These are phyloP conservation scores for Fagus crenata DNA, from an alignment of 306 rosid genomes.

Conservation along the genomic window DNA sequence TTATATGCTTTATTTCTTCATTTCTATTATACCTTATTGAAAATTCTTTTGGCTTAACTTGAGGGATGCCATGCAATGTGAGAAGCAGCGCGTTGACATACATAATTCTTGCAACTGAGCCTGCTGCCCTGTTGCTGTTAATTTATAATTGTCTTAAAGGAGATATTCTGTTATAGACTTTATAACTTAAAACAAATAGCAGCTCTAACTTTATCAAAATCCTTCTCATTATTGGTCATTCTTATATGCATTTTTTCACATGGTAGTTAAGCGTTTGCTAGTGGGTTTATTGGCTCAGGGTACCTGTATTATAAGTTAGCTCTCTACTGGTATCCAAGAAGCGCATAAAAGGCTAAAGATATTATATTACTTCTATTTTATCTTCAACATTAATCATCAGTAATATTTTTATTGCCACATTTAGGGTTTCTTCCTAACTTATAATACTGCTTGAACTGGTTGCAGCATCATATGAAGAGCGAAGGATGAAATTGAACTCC, in stretches of 20 bases:
- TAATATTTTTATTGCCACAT: conserved; percentile 10
- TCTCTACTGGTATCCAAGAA: not conserved
- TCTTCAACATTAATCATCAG: not conserved
- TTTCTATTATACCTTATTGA: not conserved
- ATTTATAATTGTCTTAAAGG: not conserved
- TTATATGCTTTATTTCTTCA: not conserved
- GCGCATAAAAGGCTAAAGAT: not conserved
- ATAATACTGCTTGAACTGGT: conserved; percentile 29
- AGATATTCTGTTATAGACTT: too few relatives aligned
- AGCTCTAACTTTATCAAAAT: not conserved
- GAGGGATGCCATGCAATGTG: not conserved
- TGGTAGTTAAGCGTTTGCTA: not conserved
- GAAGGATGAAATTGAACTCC: conserved; percentile 60
- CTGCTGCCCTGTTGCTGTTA: not conserved
- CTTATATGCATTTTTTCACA: not conserved
- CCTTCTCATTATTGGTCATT: not conserved
- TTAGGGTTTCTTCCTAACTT: not conserved
- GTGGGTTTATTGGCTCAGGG: not conserved
- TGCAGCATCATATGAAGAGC: conserved; percentile 85
- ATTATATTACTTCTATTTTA: not conserved
- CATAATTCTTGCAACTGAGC: not conserved
- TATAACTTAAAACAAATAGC: not conserved
- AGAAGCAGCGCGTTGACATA: not conserved
- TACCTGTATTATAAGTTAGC: too few relatives aligned
- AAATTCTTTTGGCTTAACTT: not conserved